Base-by-base conservation (phyloP, 495 filamentous ascomycete species). In the Chaetomium cochliodes region DNA sequence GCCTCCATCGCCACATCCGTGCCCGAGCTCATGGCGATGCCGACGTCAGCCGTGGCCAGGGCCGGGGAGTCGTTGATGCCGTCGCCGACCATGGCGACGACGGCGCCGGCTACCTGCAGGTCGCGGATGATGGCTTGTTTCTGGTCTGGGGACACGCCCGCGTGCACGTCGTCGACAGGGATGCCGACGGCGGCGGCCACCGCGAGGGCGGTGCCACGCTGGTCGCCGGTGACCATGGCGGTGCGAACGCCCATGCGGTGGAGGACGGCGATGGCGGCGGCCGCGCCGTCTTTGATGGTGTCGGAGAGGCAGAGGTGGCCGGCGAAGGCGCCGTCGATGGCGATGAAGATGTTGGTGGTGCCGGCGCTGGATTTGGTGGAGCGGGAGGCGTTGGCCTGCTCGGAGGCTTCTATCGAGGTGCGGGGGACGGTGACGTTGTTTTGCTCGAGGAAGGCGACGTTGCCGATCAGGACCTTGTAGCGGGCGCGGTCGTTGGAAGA, bases 51-150 rank as follows among this genome's bases (percentile, higher is more conserved):
- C 2, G 92, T 96, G 18, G 93, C 94, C 2, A 99, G 84, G 2
- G 94, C 94, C 0, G 94, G 94, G 0, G 93, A 97, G 80, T 99
- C 94, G 75, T 99, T 99, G 83, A 99, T 97, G 44, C 94, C 94
- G 73, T 99, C 94, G 58, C 94, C 94, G 25, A 98, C 94, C 94
- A 99, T 98, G 68, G 92, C 94, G 25, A 99, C 90, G 58, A 88
- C 80, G 51, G 89, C 83, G 64, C 92, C 92, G 3, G 75, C 66
- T 0, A 79, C 80, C 77, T 97, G 90, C 42, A 97, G 83, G 51
- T 86, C 74, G 20, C 85, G 84, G 74, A 99, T 85, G 70, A 98
- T 96, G 28, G 80, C 78, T 65, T 92, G 91, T 66, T 99, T 99
- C 67, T 94, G 87, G 49, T 90, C 88, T 1, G 94, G 94, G 8